phyloP scores from a whole-genome alignment of 169 alveolate species.

The Plasmodium billcollinsi region DNA sequence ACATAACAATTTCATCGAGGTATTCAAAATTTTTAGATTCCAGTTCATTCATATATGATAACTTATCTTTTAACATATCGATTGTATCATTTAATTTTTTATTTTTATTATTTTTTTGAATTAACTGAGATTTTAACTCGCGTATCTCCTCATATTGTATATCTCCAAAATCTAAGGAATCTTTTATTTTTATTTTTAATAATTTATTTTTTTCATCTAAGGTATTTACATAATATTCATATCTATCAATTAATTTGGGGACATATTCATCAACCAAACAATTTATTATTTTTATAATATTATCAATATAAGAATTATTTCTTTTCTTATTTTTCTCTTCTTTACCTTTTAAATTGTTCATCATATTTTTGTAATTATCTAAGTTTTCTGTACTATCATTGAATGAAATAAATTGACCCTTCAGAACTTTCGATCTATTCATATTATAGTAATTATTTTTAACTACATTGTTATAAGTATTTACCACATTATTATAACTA shows the following conservation, averaged over 20 bases:
- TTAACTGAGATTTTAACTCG: conserved; percentile 40
- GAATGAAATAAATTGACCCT: conserved; percentile 19
- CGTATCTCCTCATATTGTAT: conserved; percentile 70
- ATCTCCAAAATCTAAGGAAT: conserved; percentile 63
- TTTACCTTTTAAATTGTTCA: conserved; percentile 36
- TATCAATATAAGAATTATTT: conserved; percentile 45
- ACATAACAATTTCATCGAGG: conserved; percentile 59
- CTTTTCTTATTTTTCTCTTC: conserved; percentile 31
- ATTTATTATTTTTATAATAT: conserved; percentile 63
- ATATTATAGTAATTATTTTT: neutral
- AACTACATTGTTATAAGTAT: too few species aligned
- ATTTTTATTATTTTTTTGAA: conserved; percentile 62
- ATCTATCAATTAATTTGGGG: conserved; percentile 63
- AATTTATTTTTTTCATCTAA: conserved; percentile 67
- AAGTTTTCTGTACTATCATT: conserved; percentile 42
- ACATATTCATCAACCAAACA: conserved; percentile 67
- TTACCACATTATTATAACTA: neutral
- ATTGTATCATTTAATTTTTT: conserved; percentile 64
- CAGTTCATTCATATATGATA: conserved; percentile 40
- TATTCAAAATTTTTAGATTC: conserved; percentile 68
- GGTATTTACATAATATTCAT: conserved; percentile 66
- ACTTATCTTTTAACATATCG: conserved; percentile 42
- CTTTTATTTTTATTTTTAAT: conserved; percentile 49
- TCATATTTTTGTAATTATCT: conserved; percentile 51
- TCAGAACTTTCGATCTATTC: conserved; percentile 43